These are phyloP conservation scores for Diaporthe humulicola DNA, from an alignment of 2,329 filamentous ascomycete species.

Conservation along the genomic window DNA sequence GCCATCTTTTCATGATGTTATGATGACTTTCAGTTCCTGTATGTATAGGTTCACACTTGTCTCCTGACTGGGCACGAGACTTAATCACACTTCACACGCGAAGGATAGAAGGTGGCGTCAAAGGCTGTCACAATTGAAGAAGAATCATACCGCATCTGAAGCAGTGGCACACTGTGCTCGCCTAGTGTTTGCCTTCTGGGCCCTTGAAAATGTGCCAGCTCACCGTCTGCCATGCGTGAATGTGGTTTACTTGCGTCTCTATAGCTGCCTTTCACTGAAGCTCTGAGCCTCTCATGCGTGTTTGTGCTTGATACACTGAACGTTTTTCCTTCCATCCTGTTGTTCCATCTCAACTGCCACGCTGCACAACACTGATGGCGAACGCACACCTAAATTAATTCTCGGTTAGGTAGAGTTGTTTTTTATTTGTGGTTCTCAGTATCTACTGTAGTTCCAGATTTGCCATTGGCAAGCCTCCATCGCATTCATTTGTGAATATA, in stretches of 20 bases:
- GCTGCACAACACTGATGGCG: background rate
- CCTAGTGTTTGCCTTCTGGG: background rate
- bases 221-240: background rate
- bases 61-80: constrained; percentile 24
- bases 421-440: background rate
- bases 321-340: background rate
- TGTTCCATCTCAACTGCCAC: no score
- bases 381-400: background rate
- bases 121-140: constrained; percentile 8
- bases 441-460: background rate
- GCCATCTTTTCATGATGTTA: constrained; percentile 27
- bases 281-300: background rate
- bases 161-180: background rate
- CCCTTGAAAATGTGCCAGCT: background rate
- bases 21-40: constrained; percentile 30
- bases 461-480: background rate
- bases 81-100: constrained; percentile 1
- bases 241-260: background rate
- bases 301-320: background rate
- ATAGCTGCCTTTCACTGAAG: background rate
- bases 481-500: background rate
- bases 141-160: background rate
- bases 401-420: no score
- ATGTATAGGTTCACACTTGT: constrained; percentile 34
- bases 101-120: constrained; percentile 27